A percentile compares a stretch with the other conserved stretches of the same genome.
These are phyloP conservation scores for Candida sanyaensis DNA, from an alignment of 1,139 yeast genomes.

Conservation along the genomic window DNA sequence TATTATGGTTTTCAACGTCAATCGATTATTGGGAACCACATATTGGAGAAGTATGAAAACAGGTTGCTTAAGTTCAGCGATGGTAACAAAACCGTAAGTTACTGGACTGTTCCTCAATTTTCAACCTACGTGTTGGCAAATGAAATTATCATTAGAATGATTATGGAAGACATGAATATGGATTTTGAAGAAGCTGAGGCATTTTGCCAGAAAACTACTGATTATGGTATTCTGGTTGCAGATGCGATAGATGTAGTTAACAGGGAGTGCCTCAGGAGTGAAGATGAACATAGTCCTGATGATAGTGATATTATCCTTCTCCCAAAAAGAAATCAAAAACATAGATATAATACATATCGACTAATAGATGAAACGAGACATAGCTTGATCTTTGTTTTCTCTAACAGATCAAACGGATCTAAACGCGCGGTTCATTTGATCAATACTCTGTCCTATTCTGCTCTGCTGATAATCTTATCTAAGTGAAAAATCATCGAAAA, in stretches of 20 bases:
- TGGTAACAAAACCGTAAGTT: conserved; percentile 47
- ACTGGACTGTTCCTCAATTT: conserved; percentile 64
- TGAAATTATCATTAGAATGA: conserved; percentile 56
- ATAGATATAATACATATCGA: background rate
- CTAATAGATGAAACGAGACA: too few relatives aligned
- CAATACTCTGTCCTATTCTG: too few relatives aligned
- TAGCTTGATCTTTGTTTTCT: too few relatives aligned
- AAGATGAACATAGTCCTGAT: background rate
- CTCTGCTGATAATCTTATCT: too few relatives aligned
- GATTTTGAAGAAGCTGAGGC: conserved; percentile 44
- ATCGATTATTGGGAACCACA: conserved; percentile 44
- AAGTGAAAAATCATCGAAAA: too few relatives aligned
- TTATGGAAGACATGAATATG: conserved; percentile 46
- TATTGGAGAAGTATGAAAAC: conserved; percentile 27
- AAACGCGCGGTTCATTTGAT: too few relatives aligned
- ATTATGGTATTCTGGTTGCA: conserved; percentile 55
- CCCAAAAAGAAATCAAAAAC: background rate
- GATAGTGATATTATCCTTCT: background rate
- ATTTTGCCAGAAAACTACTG: conserved; percentile 48
- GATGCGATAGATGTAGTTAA: conserved; percentile 35
- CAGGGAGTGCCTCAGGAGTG: background rate
- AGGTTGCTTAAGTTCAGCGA: conserved; percentile 26
- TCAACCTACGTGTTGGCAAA: conserved; percentile 62
- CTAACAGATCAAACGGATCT: too few relatives aligned
- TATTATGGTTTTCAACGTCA: conserved; percentile 64